These are phyloP conservation scores for Huntiella omanensis DNA, from an alignment of 2,329 filamentous ascomycete genomes.

Conservation along the genomic window DNA sequence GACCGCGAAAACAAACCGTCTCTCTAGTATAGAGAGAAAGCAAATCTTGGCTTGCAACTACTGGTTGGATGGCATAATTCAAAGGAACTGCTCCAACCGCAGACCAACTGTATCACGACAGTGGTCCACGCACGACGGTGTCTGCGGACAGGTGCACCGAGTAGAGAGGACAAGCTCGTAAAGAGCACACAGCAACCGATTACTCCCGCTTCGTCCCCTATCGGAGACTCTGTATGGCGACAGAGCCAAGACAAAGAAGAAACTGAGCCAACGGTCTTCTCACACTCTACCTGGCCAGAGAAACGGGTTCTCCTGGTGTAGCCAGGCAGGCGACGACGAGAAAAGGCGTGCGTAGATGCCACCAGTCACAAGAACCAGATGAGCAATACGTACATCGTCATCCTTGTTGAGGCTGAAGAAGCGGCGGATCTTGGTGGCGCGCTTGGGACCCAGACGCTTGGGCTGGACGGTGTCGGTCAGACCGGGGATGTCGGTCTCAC, in stretches of 20 bases:
- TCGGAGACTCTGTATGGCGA: neutral
- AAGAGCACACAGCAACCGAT: constrained; percentile 10
- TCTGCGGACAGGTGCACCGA: constrained; percentile 5
- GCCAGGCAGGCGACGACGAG: constrained; percentile 54
- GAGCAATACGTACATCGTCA: constrained; percentile 78
- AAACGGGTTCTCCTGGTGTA: constrained; percentile 24
- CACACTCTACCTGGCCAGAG: constrained; percentile 39
- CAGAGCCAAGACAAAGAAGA: constrained; percentile 1
- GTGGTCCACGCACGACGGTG: neutral
- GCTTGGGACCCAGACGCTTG: constrained; percentile 99
- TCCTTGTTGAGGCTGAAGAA: constrained; percentile 99
- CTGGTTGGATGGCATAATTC: constrained; percentile 6
- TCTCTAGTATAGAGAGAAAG: neutral
- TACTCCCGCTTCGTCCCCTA: constrained; percentile 4
- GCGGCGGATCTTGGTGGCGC: constrained; percentile 97
- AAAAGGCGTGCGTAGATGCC: constrained; percentile 18
- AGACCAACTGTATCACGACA: neutral
- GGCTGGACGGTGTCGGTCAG: constrained; percentile 95
- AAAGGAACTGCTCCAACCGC: constrained; percentile 3
- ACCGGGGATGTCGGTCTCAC: constrained; percentile 82
- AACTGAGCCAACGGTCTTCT: constrained; percentile 21
- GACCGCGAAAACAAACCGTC: neutral
- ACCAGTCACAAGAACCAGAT: constrained; percentile 22
- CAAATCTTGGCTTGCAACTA: constrained; percentile 9
- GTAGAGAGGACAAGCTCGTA: constrained; percentile 8